A percentile compares a stretch with the other conserved stretches of the same genome.
Evolutionary conservation across 1,284 basidiomycete species (phyloP).

Genomic region (Schizopora paradoxa): DNA sequence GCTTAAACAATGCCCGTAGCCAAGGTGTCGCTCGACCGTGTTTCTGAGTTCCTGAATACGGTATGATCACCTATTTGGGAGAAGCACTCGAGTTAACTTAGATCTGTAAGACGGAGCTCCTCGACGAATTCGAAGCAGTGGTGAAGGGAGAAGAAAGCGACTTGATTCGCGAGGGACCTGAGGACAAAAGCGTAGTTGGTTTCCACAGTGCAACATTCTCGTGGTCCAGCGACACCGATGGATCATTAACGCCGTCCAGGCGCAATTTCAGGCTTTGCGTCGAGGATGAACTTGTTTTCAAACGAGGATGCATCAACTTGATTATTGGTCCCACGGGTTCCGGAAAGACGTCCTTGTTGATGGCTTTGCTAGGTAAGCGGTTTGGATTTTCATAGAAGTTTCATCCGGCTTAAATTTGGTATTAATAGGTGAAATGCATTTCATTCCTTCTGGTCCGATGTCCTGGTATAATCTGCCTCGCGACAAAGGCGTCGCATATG

Average conservation of each 20-base stretch:
- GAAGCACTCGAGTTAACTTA: slow-evolving; percentile 15
- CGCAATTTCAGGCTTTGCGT: slow-evolving; percentile 45
- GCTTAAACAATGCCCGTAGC: too few species aligned
- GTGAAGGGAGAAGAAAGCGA: slow-evolving; percentile 25
- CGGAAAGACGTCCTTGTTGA: slow-evolving; percentile 46
- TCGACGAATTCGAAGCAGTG: slow-evolving; percentile 37
- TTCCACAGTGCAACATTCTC: slow-evolving; percentile 39
- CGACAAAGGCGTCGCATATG: slow-evolving; percentile 62
- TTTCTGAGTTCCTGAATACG: slow-evolving; percentile 41
- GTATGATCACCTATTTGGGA: slow-evolving; percentile 25
- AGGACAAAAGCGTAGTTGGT: slow-evolving; percentile 30
- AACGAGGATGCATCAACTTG: slow-evolving; percentile 52
- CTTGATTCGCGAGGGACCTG: slow-evolving; percentile 16
- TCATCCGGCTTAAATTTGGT: slow-evolving; percentile 13
- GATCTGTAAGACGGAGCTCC: slow-evolving; percentile 38
- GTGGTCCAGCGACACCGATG: slow-evolving; percentile 31
- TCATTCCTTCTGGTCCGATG: slow-evolving; percentile 42
- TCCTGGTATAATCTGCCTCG: slow-evolving; percentile 69
- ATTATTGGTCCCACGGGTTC: slow-evolving; percentile 59
- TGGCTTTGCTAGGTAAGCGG: slow-evolving; percentile 46
- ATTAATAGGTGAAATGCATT: slow-evolving; percentile 55
- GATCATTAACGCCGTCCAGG: slow-evolving; percentile 25
- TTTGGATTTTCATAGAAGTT: slow-evolving; percentile 11
- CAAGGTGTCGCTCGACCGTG: slow-evolving; percentile 44
- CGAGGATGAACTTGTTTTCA: slow-evolving; percentile 51